These are phyloP conservation scores for Penicillium sp. DNA, from an alignment of 2,329 filamentous ascomycete species.

Conservation along the genomic window DNA sequence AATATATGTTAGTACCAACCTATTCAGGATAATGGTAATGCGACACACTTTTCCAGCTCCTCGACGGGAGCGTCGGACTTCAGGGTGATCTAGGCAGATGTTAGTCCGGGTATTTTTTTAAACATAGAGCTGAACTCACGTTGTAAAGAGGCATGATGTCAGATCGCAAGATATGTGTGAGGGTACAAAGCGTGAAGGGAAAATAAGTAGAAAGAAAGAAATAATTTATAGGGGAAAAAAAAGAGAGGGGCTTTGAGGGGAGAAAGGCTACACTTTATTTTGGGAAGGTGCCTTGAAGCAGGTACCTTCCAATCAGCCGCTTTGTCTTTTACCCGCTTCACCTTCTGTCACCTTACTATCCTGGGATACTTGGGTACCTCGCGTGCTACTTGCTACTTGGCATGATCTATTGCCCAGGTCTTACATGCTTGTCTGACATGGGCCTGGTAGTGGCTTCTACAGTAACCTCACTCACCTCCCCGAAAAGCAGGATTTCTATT, in stretches of 20 bases:
- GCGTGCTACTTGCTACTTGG: background rate
- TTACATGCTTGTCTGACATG: background rate
- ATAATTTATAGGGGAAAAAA: background rate
- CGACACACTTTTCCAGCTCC: conserved; percentile 65
- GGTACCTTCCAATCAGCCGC: conserved; percentile 5
- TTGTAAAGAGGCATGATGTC: conserved; percentile 41
- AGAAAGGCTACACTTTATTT: background rate
- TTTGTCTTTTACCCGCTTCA: background rate
- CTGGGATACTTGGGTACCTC: background rate
- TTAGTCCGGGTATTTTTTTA: background rate
- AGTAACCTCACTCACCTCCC: background rate
- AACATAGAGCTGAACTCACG: conserved; percentile 22
- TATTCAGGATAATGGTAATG: background rate
- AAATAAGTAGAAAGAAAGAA: background rate
- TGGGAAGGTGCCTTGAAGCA: conserved; percentile 4
- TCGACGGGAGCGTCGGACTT: conserved; percentile 66
- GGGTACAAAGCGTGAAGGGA: background rate
- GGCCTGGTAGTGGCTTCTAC: background rate
- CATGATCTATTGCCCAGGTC: background rate
- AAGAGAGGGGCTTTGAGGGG: background rate
- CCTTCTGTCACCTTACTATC: background rate
- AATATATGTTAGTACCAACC: conserved; percentile 11
- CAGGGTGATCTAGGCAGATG: conserved; percentile 66
- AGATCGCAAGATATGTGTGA: background rate
- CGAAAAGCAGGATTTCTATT: background rate